Evolutionary conservation across 129 eudicot species (phyloP), one percentile per base, ranked within the genome.

Genomic region (Saussurea involucrata): DNA sequence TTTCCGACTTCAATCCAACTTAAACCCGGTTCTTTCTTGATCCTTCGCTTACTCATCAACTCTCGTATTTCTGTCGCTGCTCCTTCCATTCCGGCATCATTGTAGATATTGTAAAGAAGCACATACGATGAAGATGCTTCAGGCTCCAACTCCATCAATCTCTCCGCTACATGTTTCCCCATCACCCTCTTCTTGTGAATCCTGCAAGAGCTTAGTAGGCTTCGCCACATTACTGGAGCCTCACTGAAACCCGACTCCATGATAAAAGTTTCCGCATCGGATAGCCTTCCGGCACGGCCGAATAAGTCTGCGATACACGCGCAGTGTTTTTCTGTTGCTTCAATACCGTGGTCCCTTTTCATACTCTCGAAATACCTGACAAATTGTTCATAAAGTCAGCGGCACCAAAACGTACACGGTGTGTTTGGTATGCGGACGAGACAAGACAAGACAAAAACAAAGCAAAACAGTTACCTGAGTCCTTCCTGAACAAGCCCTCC

Each of bases 401-500:
- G 2, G 5, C 25, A 34, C 24, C 17, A 64, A 32, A 76, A 49
- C 63, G 75, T 36, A 13, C 5, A 24, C 21, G 28, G 70, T 36
- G 44, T 12, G 44, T 36, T 36, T 36, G 44, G 44, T 8, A 36
- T 8, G 44, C 44, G 10, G 11, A 36, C 44, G 8, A 36, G 13
- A 36, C 12, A 1, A 8, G 0, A 32, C 29, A 27, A 27, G 3
- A 40, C 49, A 21, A 32, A 72, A 49, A 58, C 49, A 70, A 13
- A 34, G 24, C 24, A 6, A 70, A 36, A 70, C 17, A 68, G 36
- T 60, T 66, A 85, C 80, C 76, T 42, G 76, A 86, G 71, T 63
- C 90, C 85, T 77, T 86, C 81, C 24, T 83, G 83, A 31, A 86
- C 81, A 69, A 86, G 85, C 40, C 90, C 90, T 7, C 83, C 87